Base-by-base conservation (phyloP, 2,329 filamentous ascomycete genomes). In the Pyrenochaeta sp. region DNA sequence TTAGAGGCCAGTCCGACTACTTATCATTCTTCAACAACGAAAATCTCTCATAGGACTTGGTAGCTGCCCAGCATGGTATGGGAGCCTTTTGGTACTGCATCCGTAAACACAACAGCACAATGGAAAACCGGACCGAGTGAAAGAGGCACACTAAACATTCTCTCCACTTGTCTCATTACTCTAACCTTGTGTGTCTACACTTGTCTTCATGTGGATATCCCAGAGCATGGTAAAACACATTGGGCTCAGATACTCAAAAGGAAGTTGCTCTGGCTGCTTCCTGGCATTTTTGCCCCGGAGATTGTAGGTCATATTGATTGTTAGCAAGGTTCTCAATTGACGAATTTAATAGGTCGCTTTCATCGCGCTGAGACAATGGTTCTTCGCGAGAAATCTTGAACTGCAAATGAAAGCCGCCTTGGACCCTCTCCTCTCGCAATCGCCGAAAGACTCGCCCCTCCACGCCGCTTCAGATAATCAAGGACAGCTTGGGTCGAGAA, bases 151-250 rank as follows among this genome's bases (percentile, higher is more conserved):
- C 43, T 42, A 6, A 53, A 41, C 43, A 58, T 61, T 17, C 37
- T 61, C 7, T 54, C 58, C 4, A 49, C 32, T 1, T 61, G 58
- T 35, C 29, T 58, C 9, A 52, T 61, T 27, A 61, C 58, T 5
- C 39, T 61, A 14, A 32, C 44, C 2, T 40, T 61, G 18, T 61
- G 58, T 33, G 46, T 50, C 4, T 61, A 52, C 31, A 56, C 49
- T 2, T 49, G 49, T 18, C 29, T 61, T 10, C 58, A 58, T 44
- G 48, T 61, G 7, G 51, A 58, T 30, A 50, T 61, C 11, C 49
- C 58, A 9, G 46, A 54, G 18, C 37, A 40, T 17, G 43, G 47
- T 2, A 48, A 51, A 40, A 23, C 45, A 3, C 14, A 15, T 3
- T 54, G 45, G 45, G 12, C 11, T 7, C 51, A 45, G 4, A 23